Evolutionary conservation across 1,284 basidiomycete species (phyloP), one percentile per base, ranked within the genome.

Genomic region (Cryptococcus sp.): DNA sequence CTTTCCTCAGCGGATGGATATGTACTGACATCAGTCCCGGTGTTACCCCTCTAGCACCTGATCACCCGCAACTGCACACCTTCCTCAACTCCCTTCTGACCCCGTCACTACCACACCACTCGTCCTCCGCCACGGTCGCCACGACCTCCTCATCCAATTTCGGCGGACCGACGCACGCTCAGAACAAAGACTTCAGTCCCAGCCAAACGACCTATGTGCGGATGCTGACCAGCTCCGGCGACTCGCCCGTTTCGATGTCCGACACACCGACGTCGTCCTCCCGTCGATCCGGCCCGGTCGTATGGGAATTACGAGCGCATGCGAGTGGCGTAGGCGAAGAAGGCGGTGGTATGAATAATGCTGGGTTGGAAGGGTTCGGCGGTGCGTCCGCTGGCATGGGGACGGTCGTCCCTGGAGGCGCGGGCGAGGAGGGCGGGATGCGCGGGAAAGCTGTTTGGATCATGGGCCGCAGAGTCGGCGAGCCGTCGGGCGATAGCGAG

Each of bases 391-490:
- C 31, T 3, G 58, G 59, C 39, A 42, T 39, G 19, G 67, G 66
- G 35, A 66, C 70, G 1, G 59, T 70, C 38, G 59, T 66, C 3
- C 65, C 67, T 39, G 16, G 50, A 23, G 56, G 50, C 15, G 22
- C 47, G 44, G 51, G 50, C 3, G 52, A 23, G 16, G 58, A 61
- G 23, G 39, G 19, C 6, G 64, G 54, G 3, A 58, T 66, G 59
- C 68, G 66, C 47, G 69, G 69, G 23, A 71, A 69, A 46, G 75
- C 74, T 11, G 65, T 77, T 10, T 77, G 75, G 75, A 59, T 79
- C 17, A 76, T 77, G 75, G 74, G 71, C 2, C 57, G 74, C 27
- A 62, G 65, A 52, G 67, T 61, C 17, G 67, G 62, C 1, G 67
- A 69, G 47, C 58, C 52, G 19, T 49, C 53, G 1, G 61, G 31